These are phyloP conservation scores for Psilocybe tampanensis DNA, from an alignment of 768 basidiomycete species.

Conservation along the genomic window DNA sequence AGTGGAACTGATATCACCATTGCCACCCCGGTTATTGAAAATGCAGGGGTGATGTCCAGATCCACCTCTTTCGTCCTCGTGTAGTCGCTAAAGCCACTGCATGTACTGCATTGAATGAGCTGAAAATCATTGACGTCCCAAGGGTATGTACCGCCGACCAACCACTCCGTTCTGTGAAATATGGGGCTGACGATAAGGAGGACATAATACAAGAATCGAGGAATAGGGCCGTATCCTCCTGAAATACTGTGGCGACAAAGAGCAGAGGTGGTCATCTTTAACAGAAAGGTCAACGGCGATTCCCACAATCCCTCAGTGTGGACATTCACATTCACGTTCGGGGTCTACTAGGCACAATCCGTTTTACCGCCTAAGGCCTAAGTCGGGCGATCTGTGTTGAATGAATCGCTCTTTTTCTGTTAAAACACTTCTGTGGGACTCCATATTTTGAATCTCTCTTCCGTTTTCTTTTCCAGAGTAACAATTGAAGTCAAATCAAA, in stretches of 20 bases:
- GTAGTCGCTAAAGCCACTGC: conserved; percentile 11
- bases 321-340: no score
- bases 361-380: no score
- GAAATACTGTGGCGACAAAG: conserved; percentile 11
- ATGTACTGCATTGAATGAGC: conserved; percentile 10
- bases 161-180: conserved; percentile 12
- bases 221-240: conserved; percentile 11
- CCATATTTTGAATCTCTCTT: no score
- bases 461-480: no score
- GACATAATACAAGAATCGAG: conserved; percentile 12
- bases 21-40: conserved; percentile 11
- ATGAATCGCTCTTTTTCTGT: no score
- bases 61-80: conserved; percentile 6
- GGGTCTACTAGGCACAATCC: no score
- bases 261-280: not conserved
- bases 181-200: conserved; percentile 3
- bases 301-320: no score
- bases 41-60: conserved; percentile 11
- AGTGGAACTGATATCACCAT: conserved; percentile 6
- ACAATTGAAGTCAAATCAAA: no score
- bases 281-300: no score
- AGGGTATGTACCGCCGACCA: conserved; percentile 13
- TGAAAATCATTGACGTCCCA: conserved; percentile 15
- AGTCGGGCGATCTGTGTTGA: no score
- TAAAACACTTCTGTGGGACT: no score